phyloP scores from a whole-genome alignment of 2,329 filamentous ascomycete species.

The Chaetomium globosum region DNA sequence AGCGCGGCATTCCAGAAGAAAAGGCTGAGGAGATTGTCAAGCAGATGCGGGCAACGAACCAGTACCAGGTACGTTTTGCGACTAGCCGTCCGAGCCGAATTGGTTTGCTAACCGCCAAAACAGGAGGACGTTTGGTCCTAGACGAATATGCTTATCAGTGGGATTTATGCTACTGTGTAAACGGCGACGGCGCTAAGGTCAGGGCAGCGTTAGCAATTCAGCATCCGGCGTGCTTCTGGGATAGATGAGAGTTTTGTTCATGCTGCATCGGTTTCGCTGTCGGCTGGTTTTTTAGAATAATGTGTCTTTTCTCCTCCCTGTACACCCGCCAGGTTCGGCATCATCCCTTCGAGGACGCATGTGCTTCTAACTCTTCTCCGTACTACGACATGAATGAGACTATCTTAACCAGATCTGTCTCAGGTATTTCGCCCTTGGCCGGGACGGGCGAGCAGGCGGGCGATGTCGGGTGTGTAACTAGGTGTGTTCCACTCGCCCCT shows the following conservation, averaged over 20 bases:
- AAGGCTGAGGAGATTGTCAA: slow-evolving; percentile 98
- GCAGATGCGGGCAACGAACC: slow-evolving; percentile 90
- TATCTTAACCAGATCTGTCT: background rate
- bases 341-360: background rate
- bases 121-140: slow-evolving; percentile 75
- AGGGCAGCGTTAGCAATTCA: slow-evolving; percentile 16
- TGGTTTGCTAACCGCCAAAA: slow-evolving; percentile 40
- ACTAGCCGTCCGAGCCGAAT: background rate
- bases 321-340: background rate
- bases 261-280: slow-evolving; percentile 8
- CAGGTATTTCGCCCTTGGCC: background rate
- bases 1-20: slow-evolving; percentile 77
- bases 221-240: slow-evolving; percentile 22
- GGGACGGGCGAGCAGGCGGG: too few relatives aligned
- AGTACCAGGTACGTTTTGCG: slow-evolving; percentile 76
- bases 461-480: background rate
- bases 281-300: slow-evolving; percentile 19
- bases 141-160: slow-evolving; percentile 28
- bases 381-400: slow-evolving; percentile 3
- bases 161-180: background rate
- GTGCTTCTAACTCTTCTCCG: slow-evolving; percentile 3
- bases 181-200: slow-evolving; percentile 26
- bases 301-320: slow-evolving; percentile 10
- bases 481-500: background rate
- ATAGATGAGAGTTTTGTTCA: slow-evolving; percentile 26